Conservation (phyloP, 2,329 filamentous ascomycete genomes). For the Fusarium chuoi region DNA sequence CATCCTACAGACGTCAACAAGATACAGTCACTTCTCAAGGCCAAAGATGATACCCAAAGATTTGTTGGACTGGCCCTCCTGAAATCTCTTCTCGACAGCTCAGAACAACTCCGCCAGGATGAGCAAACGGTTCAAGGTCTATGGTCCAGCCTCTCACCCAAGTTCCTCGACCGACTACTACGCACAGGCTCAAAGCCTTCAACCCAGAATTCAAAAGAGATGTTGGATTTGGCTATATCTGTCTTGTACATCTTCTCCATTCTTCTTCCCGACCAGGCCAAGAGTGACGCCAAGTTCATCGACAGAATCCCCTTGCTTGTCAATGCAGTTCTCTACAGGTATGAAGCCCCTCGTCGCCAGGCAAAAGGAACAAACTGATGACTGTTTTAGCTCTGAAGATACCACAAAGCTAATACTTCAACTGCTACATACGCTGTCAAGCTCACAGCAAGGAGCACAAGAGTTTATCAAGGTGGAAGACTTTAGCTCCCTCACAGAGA, state of each 20-base stretch:
- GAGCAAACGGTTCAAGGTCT: conserved; percentile 57
- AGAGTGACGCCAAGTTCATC: conserved; percentile 59
- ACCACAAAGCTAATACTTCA: conserved; percentile 66
- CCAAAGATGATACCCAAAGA: conserved; percentile 73
- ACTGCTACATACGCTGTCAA: conserved; percentile 66
- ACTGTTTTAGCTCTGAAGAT: conserved; percentile 57
- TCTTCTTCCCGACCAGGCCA: conserved; percentile 62
- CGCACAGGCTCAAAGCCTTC: conserved; percentile 59
- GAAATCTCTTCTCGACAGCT: conserved; percentile 72
- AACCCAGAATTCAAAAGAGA: conserved; percentile 62
- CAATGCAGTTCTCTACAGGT: conserved; percentile 65
- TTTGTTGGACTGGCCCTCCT: conserved; percentile 75
- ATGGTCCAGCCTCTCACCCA: conserved; percentile 70
- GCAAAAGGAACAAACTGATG: neutral
- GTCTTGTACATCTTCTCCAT: conserved; percentile 71
- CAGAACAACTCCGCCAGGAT: conserved; percentile 61
- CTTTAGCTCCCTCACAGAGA: conserved; percentile 65
- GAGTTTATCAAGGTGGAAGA: conserved; percentile 62
- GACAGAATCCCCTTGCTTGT: conserved; percentile 65
- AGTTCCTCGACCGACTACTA: conserved; percentile 72
- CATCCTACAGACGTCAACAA: conserved; percentile 51
- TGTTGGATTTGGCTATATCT: conserved; percentile 71
- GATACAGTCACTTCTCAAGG: conserved; percentile 64
- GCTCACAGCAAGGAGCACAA: conserved; percentile 60
- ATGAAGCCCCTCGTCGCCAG: conserved; percentile 18